Conservation (phyloP, 768 basidiomycete genomes). For the Mycena galericulata region DNA sequence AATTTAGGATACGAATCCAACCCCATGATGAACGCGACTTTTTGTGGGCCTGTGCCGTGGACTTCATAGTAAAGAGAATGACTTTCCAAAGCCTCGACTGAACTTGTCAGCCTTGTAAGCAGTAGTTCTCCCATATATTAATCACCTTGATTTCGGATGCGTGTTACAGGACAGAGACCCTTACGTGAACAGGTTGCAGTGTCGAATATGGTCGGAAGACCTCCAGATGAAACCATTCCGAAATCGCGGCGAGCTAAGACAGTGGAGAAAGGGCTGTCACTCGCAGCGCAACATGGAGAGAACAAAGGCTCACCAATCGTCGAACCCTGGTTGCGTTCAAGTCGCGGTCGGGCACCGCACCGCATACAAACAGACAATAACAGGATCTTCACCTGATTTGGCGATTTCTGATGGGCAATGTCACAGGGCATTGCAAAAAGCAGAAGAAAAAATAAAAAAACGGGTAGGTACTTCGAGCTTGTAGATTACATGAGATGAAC, state of each 20-base stretch:
- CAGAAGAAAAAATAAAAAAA: too few relatives aligned
- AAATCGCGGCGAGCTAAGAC: too few relatives aligned
- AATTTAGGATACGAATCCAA: background rate
- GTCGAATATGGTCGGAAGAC: constrained; percentile 60
- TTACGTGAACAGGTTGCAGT: constrained; percentile 70
- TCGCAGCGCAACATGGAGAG: too few relatives aligned
- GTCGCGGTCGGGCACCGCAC: too few relatives aligned
- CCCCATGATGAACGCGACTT: constrained; percentile 74
- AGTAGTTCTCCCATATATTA: constrained; percentile 47
- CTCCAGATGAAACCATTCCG: background rate
- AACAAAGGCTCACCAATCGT: too few relatives aligned
- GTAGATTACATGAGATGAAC: constrained; percentile 21
- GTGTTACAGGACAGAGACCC: constrained; percentile 76
- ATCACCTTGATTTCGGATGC: constrained; percentile 48
- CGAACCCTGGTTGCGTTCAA: too few relatives aligned
- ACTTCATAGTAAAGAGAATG: constrained; percentile 86
- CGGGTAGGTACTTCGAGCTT: too few relatives aligned
- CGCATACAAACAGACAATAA: too few relatives aligned
- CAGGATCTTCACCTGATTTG: too few relatives aligned
- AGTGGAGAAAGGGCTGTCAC: too few relatives aligned
- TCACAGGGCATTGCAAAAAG: too few relatives aligned
- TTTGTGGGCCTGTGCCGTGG: constrained; percentile 75
- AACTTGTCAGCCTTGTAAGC: constrained; percentile 41
- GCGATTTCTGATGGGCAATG: too few relatives aligned
- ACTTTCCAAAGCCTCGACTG: constrained; percentile 59